phyloP scores from a whole-genome alignment of 305 asterid genomes.

The Fraxinus greggii region DNA sequence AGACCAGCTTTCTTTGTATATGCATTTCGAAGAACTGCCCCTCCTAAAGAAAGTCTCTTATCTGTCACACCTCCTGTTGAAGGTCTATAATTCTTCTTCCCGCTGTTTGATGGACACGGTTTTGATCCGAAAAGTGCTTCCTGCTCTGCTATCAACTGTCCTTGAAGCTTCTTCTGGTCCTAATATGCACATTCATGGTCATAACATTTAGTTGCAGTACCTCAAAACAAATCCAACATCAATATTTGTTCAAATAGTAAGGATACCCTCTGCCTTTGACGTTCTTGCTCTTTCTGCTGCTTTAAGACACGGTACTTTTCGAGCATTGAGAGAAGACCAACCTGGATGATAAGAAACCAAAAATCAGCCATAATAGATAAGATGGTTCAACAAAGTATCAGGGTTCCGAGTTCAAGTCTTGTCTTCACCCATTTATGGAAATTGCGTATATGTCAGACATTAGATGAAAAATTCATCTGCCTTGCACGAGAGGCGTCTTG shows the following conservation, averaged over 20 bases:
- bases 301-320: slow-evolving; percentile 63
- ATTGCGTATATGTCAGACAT: not conserved
- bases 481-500: not conserved
- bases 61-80: slow-evolving; percentile 44
- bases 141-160: slow-evolving; percentile 68
- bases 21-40: slow-evolving; percentile 57
- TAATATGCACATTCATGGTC: slow-evolving; percentile 21
- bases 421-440: not conserved
- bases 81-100: slow-evolving; percentile 48
- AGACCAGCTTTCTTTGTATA: slow-evolving; percentile 40
- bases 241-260: slow-evolving; percentile 17
- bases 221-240: not conserved
- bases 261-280: slow-evolving; percentile 74
- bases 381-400: not conserved
- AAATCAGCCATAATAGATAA: not conserved
- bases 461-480: not conserved
- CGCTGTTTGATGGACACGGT: slow-evolving; percentile 71
- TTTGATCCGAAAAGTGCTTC: slow-evolving; percentile 85
- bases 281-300: slow-evolving; percentile 75
- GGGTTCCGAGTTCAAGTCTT: not conserved
- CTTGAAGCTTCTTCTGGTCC: slow-evolving; percentile 92
- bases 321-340: slow-evolving; percentile 60
- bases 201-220: slow-evolving; percentile 21
- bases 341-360: slow-evolving; percentile 38
- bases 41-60: slow-evolving; percentile 68